These are phyloP conservation scores for Dipsacomyces acuminosporus DNA, from an alignment of 371 early-diverging fungal genomes.

Conservation along the genomic window DNA sequence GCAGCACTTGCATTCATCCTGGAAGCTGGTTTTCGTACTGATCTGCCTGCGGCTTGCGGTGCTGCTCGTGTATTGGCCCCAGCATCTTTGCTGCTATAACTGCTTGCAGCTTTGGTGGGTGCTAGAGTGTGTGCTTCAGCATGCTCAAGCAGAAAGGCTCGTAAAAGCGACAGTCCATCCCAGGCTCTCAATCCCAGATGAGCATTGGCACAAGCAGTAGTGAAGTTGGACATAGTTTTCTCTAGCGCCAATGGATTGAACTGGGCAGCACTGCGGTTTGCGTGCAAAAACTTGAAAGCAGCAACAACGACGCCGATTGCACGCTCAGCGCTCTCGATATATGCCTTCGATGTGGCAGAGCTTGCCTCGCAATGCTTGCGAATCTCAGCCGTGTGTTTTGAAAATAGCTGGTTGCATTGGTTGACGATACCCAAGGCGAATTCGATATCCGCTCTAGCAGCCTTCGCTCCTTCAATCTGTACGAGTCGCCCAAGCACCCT, in stretches of 20 bases:
- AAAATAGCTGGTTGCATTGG: constrained; percentile 34
- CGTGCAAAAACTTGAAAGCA: constrained; percentile 19
- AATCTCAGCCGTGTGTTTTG: constrained; percentile 12
- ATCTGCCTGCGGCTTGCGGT: constrained; percentile 3
- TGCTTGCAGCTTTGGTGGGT: neutral
- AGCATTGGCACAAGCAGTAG: constrained; percentile 28
- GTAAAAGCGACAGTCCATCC: constrained; percentile 23
- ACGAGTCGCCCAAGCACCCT: constrained; percentile 17
- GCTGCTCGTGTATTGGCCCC: neutral
- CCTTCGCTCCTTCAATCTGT: neutral
- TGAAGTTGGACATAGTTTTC: constrained; percentile 34
- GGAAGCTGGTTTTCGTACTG: constrained; percentile 26
- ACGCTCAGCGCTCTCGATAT: constrained; percentile 10
- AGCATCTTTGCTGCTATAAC: neutral
- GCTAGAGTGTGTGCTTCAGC: constrained; percentile 18
- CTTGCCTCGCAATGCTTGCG: constrained; percentile 5
- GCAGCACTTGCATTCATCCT: neutral
- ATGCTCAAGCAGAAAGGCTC: constrained; percentile 23
- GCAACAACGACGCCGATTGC: constrained; percentile 11
- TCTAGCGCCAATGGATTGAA: constrained; percentile 33
- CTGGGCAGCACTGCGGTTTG: constrained; percentile 22
- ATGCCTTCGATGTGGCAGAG: neutral
- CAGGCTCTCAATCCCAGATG: constrained; percentile 23
- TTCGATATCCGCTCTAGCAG: constrained; percentile 17
- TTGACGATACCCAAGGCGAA: constrained; percentile 31